Percentiles rank a stretch among this genome's conserved stretches.
Evolutionary conservation across 768 basidiomycete species (phyloP).

Genomic region (Amyloporia xantha): DNA sequence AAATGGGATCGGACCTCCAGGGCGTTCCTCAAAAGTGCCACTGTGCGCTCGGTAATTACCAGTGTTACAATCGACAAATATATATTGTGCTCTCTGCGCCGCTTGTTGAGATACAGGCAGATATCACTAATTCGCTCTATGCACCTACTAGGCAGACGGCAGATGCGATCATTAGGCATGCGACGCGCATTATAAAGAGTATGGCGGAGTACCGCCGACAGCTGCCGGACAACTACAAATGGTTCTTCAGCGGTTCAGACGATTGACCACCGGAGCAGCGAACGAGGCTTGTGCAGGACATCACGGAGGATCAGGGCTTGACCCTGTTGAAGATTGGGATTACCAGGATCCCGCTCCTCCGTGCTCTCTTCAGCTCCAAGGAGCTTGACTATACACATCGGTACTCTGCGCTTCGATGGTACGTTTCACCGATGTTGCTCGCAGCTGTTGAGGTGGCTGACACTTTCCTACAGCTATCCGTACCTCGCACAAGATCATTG

Average conservation of each 20-base stretch:
- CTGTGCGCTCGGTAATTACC: too few species aligned
- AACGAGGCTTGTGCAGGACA: slow-evolving; percentile 59
- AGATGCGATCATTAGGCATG: slow-evolving; percentile 68
- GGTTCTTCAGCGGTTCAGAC: slow-evolving; percentile 74
- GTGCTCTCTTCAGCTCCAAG: slow-evolving; percentile 74
- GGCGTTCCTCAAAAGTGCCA: too few species aligned
- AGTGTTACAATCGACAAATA: too few species aligned
- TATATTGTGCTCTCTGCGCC: slow-evolving; percentile 73
- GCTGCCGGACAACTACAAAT: slow-evolving; percentile 65
- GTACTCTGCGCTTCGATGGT: slow-evolving; percentile 78
- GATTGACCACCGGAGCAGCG: slow-evolving; percentile 65
- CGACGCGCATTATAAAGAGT: slow-evolving; percentile 72
- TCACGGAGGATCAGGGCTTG: slow-evolving; percentile 76
- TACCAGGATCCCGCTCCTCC: slow-evolving; percentile 65
- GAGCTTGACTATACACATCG: slow-evolving; percentile 61
- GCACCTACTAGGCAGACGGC: slow-evolving; percentile 64
- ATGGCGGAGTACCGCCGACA: slow-evolving; percentile 64
- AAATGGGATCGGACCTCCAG: too few species aligned
- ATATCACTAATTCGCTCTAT: slow-evolving; percentile 83
- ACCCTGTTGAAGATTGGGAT: slow-evolving; percentile 82
- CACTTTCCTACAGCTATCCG: slow-evolving; percentile 52
- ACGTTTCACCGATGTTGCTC: slow-evolving; percentile 21
- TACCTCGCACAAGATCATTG: slow-evolving; percentile 81
- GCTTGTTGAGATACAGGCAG: slow-evolving; percentile 79
- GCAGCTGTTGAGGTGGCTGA: background rate